A percentile compares a stretch with the other conserved stretches of the same genome.
Evolutionary conservation across 2,329 filamentous ascomycete species (phyloP).

Genomic region (Venturia asperata): DNA sequence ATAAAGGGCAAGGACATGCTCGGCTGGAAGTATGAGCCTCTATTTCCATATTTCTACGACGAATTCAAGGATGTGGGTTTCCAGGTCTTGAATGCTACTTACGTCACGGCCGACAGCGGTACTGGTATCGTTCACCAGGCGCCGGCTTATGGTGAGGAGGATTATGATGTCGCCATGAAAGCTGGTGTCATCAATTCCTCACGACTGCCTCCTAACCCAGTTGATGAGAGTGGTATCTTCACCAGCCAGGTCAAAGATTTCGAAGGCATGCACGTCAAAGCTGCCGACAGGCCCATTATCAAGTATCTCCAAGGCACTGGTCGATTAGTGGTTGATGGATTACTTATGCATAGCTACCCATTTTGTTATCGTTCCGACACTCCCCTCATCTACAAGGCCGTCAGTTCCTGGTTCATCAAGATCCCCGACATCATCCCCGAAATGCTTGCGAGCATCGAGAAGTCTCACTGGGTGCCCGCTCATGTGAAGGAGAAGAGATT

Average conservation of each 20-base stretch:
- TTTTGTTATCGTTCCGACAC: conserved; percentile 96
- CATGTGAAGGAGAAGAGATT: conserved; percentile 91
- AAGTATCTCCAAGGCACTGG: conserved; percentile 74
- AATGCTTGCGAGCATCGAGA: conserved; percentile 85
- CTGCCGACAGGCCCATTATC: conserved; percentile 87
- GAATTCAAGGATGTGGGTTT: conserved; percentile 82
- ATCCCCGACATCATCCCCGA: conserved; percentile 75
- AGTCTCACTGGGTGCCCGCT: conserved; percentile 83
- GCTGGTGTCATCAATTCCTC: conserved; percentile 70
- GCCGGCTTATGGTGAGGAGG: conserved; percentile 90
- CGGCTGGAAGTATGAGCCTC: conserved; percentile 80
- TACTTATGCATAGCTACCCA: conserved; percentile 84
- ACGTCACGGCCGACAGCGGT: conserved; percentile 85
- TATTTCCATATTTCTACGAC: conserved; percentile 85
- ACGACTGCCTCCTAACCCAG: conserved; percentile 77
- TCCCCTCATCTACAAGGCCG: conserved; percentile 83
- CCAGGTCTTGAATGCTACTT: conserved; percentile 71
- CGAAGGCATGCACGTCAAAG: conserved; percentile 80
- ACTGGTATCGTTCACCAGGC: conserved; percentile 91
- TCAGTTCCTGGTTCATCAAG: conserved; percentile 92
- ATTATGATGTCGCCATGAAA: conserved; percentile 77
- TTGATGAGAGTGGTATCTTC: conserved; percentile 78
- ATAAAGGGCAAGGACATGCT: conserved; percentile 77
- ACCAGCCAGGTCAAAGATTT: conserved; percentile 73
- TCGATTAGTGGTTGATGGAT: conserved; percentile 74